Conservation (phyloP, 2,329 filamentous ascomycete genomes). For the Fusarium temperatum region DNA sequence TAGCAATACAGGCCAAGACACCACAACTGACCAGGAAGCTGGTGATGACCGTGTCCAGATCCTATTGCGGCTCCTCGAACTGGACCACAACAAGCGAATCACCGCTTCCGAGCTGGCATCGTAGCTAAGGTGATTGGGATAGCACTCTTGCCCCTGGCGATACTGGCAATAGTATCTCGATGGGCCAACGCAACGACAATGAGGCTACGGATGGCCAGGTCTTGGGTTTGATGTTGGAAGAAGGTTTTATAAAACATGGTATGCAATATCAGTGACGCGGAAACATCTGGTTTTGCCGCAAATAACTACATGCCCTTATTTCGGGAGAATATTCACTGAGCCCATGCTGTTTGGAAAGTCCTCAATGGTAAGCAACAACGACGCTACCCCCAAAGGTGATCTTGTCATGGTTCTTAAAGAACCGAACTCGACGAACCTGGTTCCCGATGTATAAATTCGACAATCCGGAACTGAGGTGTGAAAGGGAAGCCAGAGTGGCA, state of each 20-base stretch:
- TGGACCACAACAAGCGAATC: slow-evolving; percentile 26
- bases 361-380: neutral
- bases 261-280: neutral
- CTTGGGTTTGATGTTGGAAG: neutral
- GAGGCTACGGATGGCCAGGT: neutral
- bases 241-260: neutral
- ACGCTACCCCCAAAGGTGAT: neutral
- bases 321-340: neutral
- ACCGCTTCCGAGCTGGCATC: slow-evolving; percentile 16
- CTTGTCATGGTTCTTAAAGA: neutral
- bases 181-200: neutral
- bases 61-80: slow-evolving; percentile 32
- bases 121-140: neutral
- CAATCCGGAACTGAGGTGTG: too few species aligned
- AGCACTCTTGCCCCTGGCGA: neutral
- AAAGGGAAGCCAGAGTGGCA: too few species aligned
- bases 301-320: neutral
- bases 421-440: neutral
- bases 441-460: neutral
- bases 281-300: neutral
- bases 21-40: too few species aligned
- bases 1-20: too few species aligned
- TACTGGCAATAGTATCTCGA: neutral
- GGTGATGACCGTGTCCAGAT: slow-evolving; percentile 36
- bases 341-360: neutral